Evolutionary conservation across 192 early-diverging fungal genomes (phyloP).

Genomic region (Coemansia sp.): DNA sequence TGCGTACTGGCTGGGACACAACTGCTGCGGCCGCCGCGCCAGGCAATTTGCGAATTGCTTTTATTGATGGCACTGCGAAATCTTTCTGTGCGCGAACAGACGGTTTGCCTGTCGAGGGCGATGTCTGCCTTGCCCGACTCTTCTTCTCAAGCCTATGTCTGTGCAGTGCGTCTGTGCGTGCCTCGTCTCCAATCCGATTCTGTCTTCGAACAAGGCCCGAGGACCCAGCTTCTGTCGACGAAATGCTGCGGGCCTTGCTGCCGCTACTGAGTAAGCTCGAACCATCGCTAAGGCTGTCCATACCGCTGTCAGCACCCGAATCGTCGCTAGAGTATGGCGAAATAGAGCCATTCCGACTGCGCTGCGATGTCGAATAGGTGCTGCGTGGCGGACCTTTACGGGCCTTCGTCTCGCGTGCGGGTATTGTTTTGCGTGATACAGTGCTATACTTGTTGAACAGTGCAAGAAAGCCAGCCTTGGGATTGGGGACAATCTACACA

Average conservation of each 20-base stretch:
- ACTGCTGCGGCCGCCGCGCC: too few species aligned
- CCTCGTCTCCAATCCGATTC: background rate
- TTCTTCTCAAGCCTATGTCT: background rate
- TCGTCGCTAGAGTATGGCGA: constrained; percentile 12
- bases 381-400: constrained; percentile 42
- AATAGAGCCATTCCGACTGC: background rate
- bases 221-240: constrained; percentile 10
- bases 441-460: constrained; percentile 38
- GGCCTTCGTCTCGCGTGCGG: constrained; percentile 36
- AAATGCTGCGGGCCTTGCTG: constrained; percentile 10
- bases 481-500: constrained; percentile 22
- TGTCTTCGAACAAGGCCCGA: background rate
- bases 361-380: constrained; percentile 13
- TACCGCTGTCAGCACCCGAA: constrained; percentile 10
- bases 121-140: background rate
- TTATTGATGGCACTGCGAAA: background rate
- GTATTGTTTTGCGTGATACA: constrained; percentile 42
- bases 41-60: constrained; percentile 2
- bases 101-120: background rate
- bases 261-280: constrained; percentile 5
- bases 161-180: background rate
- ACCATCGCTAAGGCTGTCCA: constrained; percentile 11
- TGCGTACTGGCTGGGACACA: too few species aligned
- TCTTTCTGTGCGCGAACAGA: constrained; percentile 3
- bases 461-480: constrained; percentile 27